Base-by-base conservation (phyloP, 805 yeast species). In the Cyberlindnera galapagoensis region DNA sequence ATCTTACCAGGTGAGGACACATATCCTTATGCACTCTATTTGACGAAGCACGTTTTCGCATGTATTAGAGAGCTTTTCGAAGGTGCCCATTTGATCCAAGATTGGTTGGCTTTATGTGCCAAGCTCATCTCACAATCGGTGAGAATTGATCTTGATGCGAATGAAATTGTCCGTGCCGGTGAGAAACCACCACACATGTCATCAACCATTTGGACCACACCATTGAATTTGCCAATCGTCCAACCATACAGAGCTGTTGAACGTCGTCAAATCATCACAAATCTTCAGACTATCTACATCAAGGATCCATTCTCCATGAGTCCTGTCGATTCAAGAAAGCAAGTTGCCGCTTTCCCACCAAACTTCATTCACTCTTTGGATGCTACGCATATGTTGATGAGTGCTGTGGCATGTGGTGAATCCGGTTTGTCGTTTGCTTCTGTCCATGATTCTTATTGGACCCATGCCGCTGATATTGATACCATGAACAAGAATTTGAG, bases 361-460 rank as follows among this genome's bases (percentile, higher is more conserved):
- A 90, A 90, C 56, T 90, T 72, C 56, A 82, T 90, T 32, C 98
- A 90, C 54, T 90, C 97, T 0, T 65, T 90, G 36, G 98, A 90
- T 67, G 97, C 97, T 2, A 80, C 96, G 0, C 98, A 90, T 56
- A 92, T 90, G 98, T 65, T 92, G 31, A 61, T 88, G 65, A 81
- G 95, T 7, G 94, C 97, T 0, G 65, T 74, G 31, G 76, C 76
- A 16, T 86, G 96, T 56, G 75, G 80, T 5, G 68, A 76, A 25
- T 52, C 54, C 2, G 75, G 73, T 0, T 58, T 92, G 30, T 65
- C 76, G 9, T 90, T 92, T 67, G 96, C 97, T 0, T 77, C 97
- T 1, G 98, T 90, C 16, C 98, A 90, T 58, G 98, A 90, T 56
- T 90, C 97, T 1, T 90, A 84, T 56, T 90, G 98, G 98, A 87